A percentile compares a stretch with the other conserved stretches of the same genome.
phyloP scores from a whole-genome alignment of 179 eudicot genomes.

The Spinacia oleracea region DNA sequence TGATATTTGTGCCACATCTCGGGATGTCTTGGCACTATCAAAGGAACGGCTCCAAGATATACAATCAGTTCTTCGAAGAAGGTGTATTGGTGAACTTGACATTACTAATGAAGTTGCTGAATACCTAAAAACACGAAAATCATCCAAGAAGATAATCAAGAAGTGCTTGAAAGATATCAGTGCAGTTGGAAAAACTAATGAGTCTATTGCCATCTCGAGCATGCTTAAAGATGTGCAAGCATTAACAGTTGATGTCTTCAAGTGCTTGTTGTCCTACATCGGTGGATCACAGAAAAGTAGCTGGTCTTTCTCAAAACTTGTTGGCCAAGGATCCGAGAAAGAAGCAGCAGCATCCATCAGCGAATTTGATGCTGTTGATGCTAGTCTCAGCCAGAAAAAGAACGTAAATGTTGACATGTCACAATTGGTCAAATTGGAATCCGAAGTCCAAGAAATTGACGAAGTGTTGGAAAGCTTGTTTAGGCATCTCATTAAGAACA shows the following conservation, averaged over 20 bases:
- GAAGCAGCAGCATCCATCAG: conserved; percentile 7
- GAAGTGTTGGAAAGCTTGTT: conserved; percentile 39
- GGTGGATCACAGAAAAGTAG: conserved; percentile 24
- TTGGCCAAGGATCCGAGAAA: conserved; percentile 11
- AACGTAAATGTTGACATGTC: background rate
- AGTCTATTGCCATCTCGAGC: too few species aligned
- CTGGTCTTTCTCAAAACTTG: conserved; percentile 20
- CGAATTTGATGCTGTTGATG: conserved; percentile 26
- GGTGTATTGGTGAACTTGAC: conserved; percentile 29
- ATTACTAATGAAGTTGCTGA: conserved; percentile 27
- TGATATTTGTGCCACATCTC: conserved; percentile 37
- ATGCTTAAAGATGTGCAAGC: conserved; percentile 31
- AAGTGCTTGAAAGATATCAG: conserved; percentile 35
- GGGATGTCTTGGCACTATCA: conserved; percentile 32
- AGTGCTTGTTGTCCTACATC: conserved; percentile 28
- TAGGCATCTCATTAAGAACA: conserved; percentile 47
- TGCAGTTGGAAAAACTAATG: background rate
- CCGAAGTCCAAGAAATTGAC: conserved; percentile 39
- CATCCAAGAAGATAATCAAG: conserved; percentile 30
- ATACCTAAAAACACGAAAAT: conserved; percentile 28
- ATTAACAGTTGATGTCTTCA: conserved; percentile 25
- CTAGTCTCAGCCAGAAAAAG: conserved; percentile 23
- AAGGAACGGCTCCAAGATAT: conserved; percentile 33
- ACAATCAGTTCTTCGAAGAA: conserved; percentile 37
- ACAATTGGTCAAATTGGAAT: conserved; percentile 33